Evolutionary conservation across 768 basidiomycete species (phyloP), one percentile per base, ranked within the genome.

Genomic region (Auriscalpium vulgare): DNA sequence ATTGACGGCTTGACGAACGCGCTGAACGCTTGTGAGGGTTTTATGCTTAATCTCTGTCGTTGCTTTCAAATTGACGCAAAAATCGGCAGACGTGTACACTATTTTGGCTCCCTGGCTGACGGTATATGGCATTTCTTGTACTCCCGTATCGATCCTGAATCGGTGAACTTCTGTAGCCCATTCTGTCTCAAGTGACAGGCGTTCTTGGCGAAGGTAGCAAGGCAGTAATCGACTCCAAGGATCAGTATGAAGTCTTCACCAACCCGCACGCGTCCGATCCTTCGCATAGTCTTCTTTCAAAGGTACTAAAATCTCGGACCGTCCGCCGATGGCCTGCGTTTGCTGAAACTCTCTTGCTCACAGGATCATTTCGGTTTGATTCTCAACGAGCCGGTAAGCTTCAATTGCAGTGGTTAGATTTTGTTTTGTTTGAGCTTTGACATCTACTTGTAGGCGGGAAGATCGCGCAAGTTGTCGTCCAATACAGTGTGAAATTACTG

Each of bases 301-400:
- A 87, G 74, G 83, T 82, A 47, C 4, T 14, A 4, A 14, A 29
- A 29, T 29, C 29, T 29, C 29, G 29, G 29, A 29, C 7, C 29
- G 29, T 29, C 29, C 29, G 29, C 29, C 29, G 29, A 29, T 29
- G 29, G 29, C 29, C 29, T 29, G 29, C 29, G 29, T 29, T 19
- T 7, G 17, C 13, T 6, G 36, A 21, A 21, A 10, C 37, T 11
- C 8, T 4, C 21, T 37, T 14, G 7, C 8, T 3, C 9, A 13
- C 56, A 85, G 82, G 86, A 87, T 65, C 85, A 88, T 68, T 87
- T 88, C 63, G 79, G 74, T 5, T 76, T 86, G 45, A 83, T 87
- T 52, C 72, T 87, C 51, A 88, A 88, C 65, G 84, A 87, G 63
- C 85, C 87, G 0, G 53, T 57, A 54, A 23, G 40, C 49, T 21